Percentiles rank a stretch among this genome's conserved stretches.
Evolutionary conservation across 129 eudicot genomes (phyloP).

Genomic region (Glebionis coronaria): DNA sequence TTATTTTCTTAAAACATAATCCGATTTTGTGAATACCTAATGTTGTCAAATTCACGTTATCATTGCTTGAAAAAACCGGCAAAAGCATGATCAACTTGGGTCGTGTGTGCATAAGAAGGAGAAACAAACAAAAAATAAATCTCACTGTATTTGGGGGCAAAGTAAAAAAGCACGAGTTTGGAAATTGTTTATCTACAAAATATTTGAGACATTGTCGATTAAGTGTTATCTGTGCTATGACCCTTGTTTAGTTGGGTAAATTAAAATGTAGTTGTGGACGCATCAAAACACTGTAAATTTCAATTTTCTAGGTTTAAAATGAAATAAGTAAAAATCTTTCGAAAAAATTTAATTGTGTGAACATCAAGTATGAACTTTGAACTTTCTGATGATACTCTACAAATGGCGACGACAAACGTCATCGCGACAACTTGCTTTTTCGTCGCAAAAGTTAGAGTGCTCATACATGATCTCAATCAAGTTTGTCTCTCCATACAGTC

Average conservation of each 20-base stretch:
- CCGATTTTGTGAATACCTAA: too few relatives aligned
- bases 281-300: not conserved
- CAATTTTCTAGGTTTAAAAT: not conserved
- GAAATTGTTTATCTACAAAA: not conserved
- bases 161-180: not conserved
- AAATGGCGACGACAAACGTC: too few relatives aligned
- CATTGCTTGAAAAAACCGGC: not conserved
- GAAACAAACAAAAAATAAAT: not conserved
- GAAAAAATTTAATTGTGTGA: not conserved
- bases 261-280: not conserved
- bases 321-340: not conserved
- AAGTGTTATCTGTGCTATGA: not conserved
- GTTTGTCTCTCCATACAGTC: too few relatives aligned
- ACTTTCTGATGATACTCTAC: too few relatives aligned
- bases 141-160: not conserved
- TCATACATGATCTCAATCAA: too few relatives aligned
- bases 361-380: too few relatives aligned
- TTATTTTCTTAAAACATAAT: too few relatives aligned
- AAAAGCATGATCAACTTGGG: conserved; percentile 2
- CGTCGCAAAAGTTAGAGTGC: too few relatives aligned
- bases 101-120: not conserved
- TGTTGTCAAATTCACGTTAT: not conserved
- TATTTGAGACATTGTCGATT: not conserved
- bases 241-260: not conserved
- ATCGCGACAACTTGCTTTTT: too few relatives aligned